Conservation (phyloP, 1,284 basidiomycete genomes). For the Stereum hirsutum region DNA sequence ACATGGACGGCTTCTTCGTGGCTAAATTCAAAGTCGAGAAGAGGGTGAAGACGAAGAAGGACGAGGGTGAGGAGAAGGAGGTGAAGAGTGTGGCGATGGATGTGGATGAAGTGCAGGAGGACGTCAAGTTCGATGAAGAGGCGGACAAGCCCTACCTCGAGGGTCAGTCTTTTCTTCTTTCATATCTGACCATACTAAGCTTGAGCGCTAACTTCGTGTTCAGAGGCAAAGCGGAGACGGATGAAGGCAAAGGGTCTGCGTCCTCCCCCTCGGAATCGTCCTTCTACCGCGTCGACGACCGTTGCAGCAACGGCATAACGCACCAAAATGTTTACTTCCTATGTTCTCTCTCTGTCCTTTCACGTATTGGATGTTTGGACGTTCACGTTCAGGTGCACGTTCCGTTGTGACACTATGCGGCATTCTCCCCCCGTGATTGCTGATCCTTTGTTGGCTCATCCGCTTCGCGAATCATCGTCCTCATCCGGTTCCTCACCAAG, state of each 20-base stretch:
- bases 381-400: too few species aligned
- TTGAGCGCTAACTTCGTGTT: conserved; percentile 6
- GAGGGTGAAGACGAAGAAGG: conserved; percentile 43
- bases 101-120: conserved; percentile 16
- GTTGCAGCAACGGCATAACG: conserved; percentile 12
- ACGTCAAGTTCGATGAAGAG: conserved; percentile 50
- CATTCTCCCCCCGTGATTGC: too few species aligned
- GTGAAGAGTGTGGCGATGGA: conserved; percentile 23
- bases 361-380: too few species aligned
- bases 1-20: conserved; percentile 99
- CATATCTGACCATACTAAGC: conserved; percentile 6
- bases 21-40: conserved; percentile 95
- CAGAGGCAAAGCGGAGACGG: conserved; percentile 62
- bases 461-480: too few species aligned
- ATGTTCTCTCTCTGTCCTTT: too few species aligned
- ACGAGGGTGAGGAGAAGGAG: conserved; percentile 26
- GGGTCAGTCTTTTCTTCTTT: conserved; percentile 34
- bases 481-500: too few species aligned
- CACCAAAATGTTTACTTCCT: too few species aligned
- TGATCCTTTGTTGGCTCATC: too few species aligned
- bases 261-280: conserved; percentile 37
- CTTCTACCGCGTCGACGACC: conserved; percentile 12
- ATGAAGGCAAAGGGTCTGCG: conserved; percentile 71
- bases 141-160: conserved; percentile 63
- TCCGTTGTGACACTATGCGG: too few species aligned